Evolutionary conservation across 1,139 yeast genomes (phyloP).

Genomic region (Sugiyamaella paludigena): DNA sequence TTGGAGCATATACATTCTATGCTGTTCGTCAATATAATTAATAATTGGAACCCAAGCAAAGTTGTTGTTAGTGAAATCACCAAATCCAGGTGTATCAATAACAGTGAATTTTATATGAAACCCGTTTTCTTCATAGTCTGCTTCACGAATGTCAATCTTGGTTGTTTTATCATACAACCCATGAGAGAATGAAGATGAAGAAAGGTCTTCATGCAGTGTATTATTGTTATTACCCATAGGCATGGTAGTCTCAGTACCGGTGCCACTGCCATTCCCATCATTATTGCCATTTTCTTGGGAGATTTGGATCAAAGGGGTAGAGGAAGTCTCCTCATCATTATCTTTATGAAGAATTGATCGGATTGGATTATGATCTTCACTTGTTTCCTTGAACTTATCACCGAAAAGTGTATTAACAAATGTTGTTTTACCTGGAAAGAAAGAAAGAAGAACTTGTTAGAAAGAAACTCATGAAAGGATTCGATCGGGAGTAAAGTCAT

Average conservation of each 20-base stretch:
- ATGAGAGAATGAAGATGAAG: neutral
- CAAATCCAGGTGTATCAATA: constrained; percentile 78
- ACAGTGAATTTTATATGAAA: constrained; percentile 53
- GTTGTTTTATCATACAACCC: constrained; percentile 38
- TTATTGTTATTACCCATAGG: constrained; percentile 17
- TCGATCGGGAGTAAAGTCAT: too few relatives aligned
- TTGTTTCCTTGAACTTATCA: constrained; percentile 45
- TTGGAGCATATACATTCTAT: constrained; percentile 55
- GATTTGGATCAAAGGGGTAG: neutral
- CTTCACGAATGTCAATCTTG: constrained; percentile 41
- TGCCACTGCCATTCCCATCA: neutral
- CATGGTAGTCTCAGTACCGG: constrained; percentile 13
- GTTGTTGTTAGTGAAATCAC: constrained; percentile 62
- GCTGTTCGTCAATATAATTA: constrained; percentile 61
- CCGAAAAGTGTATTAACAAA: constrained; percentile 76
- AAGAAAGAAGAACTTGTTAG: neutral
- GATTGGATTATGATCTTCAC: constrained; percentile 33
- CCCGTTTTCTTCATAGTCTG: constrained; percentile 50
- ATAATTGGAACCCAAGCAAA: constrained; percentile 58
- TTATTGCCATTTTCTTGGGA: neutral
- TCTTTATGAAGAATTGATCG: constrained; percentile 2
- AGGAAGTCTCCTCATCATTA: too few relatives aligned
- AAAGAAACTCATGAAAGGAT: too few relatives aligned
- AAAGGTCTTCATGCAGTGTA: too few relatives aligned
- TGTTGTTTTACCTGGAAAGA: constrained; percentile 54